These are phyloP conservation scores for Amanita thiersii DNA, from an alignment of 768 basidiomycete species.

Conservation along the genomic window DNA sequence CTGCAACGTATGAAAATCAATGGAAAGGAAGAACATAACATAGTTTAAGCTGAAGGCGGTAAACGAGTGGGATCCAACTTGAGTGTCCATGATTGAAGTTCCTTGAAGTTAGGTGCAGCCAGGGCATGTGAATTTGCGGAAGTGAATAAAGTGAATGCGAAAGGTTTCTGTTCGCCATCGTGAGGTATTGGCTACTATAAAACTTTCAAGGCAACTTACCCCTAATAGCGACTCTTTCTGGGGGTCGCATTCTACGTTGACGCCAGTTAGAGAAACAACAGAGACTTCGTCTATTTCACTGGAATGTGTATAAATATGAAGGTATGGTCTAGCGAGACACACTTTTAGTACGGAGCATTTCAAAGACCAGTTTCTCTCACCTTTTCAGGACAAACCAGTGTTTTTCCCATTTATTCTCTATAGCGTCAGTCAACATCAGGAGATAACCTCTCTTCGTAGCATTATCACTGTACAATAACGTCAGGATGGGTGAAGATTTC, in stretches of 20 bases:
- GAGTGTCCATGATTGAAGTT: constrained; percentile 76
- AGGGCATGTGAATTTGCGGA: constrained; percentile 88
- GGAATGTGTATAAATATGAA: constrained; percentile 79
- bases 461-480: constrained; percentile 46
- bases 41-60: constrained; percentile 24
- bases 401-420: constrained; percentile 72
- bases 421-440: constrained; percentile 73
- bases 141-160: constrained; percentile 87
- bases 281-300: constrained; percentile 80
- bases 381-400: constrained; percentile 84
- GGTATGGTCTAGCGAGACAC: constrained; percentile 62
- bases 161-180: constrained; percentile 50
- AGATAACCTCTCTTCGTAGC: constrained; percentile 83
- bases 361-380: constrained; percentile 27
- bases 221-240: constrained; percentile 84
- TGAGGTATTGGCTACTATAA: constrained; percentile 10
- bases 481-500: constrained; percentile 5
- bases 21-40: neutral
- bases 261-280: constrained; percentile 75
- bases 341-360: neutral
- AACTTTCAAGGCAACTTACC: constrained; percentile 35
- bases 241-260: constrained; percentile 79
- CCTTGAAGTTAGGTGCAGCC: constrained; percentile 73
- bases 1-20: neutral
- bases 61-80: constrained; percentile 80